A percentile compares a stretch with the other conserved stretches of the same genome.
Conservation (phyloP, 2,329 filamentous ascomycete species). For the Fusarium sp. region DNA sequence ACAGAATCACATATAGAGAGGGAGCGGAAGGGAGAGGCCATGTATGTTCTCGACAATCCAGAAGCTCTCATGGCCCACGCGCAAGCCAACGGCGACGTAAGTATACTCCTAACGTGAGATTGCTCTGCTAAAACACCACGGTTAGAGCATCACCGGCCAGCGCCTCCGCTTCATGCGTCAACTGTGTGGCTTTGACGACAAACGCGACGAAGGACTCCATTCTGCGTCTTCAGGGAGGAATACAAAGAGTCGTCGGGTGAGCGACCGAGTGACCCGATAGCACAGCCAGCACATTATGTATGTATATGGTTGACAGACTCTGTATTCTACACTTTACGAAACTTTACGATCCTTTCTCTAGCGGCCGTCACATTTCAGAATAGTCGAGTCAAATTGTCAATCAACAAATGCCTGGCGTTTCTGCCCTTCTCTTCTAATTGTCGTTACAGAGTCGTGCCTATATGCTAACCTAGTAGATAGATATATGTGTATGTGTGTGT, state of each 20-base stretch:
- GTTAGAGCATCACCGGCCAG: constrained; percentile 65
- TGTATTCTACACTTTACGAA: neutral
- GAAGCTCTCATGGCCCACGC: constrained; percentile 70
- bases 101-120: constrained; percentile 35
- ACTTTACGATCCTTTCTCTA: neutral
- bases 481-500: constrained; percentile 18
- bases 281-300: neutral
- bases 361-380: neutral
- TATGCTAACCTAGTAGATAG: constrained; percentile 17
- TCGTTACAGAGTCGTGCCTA: constrained; percentile 11
- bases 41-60: constrained; percentile 65
- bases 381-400: neutral
- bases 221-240: constrained; percentile 9
- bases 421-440: constrained; percentile 13
- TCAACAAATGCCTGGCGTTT: constrained; percentile 5
- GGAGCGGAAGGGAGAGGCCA: constrained; percentile 61
- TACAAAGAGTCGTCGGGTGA: constrained; percentile 28
- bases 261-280: constrained; percentile 33
- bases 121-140: neutral
- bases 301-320: neutral
- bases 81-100: constrained; percentile 64
- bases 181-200: constrained; percentile 62
- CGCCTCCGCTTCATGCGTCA: constrained; percentile 67
- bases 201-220: constrained; percentile 7
- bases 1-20: constrained; percentile 56